Percentiles rank a stretch among this genome's conserved stretches.
These are phyloP conservation scores for Inga laurina DNA, from an alignment of 306 rosid species.

Conservation along the genomic window DNA sequence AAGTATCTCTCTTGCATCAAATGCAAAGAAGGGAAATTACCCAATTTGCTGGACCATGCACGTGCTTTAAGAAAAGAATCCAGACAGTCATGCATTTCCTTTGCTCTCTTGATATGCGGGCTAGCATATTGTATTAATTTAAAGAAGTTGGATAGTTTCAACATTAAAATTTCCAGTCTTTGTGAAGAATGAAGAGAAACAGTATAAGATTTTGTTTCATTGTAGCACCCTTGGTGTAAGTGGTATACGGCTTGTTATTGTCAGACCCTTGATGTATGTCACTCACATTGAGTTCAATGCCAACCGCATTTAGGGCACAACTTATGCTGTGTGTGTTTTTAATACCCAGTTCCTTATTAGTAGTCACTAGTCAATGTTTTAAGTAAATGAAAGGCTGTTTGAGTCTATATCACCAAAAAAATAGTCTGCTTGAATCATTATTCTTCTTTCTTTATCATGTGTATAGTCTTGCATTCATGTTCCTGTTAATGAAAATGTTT, in stretches of 20 bases:
- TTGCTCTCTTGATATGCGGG: neutral
- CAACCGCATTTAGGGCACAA: neutral
- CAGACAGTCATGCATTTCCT: neutral
- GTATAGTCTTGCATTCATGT: constrained; percentile 17
- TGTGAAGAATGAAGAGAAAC: constrained; percentile 1
- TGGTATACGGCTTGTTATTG: neutral
- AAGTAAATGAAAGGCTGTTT: constrained; percentile 13
- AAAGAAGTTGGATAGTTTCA: neutral
- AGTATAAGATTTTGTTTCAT: neutral
- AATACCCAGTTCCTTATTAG: neutral
- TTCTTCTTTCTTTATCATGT: constrained; percentile 8
- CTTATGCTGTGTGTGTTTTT: neutral
- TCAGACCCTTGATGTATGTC: neutral
- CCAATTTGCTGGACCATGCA: neutral
- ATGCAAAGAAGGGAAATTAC: neutral
- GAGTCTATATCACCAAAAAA: neutral
- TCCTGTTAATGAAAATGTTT: neutral
- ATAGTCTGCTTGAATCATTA: neutral
- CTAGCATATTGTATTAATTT: neutral
- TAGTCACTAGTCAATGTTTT: neutral
- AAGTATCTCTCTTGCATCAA: neutral
- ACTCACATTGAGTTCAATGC: neutral
- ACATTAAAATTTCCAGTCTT: constrained; percentile 1
- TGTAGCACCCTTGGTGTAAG: neutral
- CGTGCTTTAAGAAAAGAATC: neutral